Evolutionary conservation across 352 stramenopile genomes (phyloP).

Genomic region (Phytophthora idaei): DNA sequence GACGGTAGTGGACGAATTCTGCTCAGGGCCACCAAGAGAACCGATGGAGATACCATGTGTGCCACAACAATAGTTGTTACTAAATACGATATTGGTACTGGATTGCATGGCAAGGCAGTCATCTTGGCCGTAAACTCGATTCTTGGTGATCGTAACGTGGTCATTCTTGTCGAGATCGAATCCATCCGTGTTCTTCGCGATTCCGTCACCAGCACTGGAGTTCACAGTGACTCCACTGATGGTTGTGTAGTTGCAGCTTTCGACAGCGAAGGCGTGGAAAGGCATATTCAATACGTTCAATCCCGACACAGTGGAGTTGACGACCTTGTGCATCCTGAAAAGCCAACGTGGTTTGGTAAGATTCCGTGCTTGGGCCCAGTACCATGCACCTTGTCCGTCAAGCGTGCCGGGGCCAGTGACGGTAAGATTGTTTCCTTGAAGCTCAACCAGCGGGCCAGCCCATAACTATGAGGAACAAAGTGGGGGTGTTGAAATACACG

Average conservation of each 20-base stretch:
- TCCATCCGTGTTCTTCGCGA: constrained; percentile 11
- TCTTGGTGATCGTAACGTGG: constrained; percentile 34
- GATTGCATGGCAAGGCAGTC: constrained; percentile 9
- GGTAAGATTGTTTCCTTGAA: constrained; percentile 35
- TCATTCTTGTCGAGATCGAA: constrained; percentile 36
- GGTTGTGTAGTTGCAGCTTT: constrained; percentile 24
- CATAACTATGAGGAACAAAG: constrained; percentile 15
- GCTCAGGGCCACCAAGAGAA: constrained; percentile 12
- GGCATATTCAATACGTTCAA: neutral
- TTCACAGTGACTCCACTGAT: constrained; percentile 24
- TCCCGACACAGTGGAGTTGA: neutral
- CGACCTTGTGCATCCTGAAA: neutral
- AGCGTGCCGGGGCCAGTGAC: constrained; percentile 36
- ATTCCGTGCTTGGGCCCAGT: constrained; percentile 28
- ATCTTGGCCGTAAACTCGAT: constrained; percentile 36
- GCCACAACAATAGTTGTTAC: constrained; percentile 20
- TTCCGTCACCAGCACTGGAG: constrained; percentile 19
- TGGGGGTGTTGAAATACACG: neutral
- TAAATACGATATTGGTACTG: constrained; percentile 27
- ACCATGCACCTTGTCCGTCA: constrained; percentile 40
- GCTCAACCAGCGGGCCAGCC: constrained; percentile 33
- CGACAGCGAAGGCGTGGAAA: neutral
- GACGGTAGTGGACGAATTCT: constrained; percentile 19
- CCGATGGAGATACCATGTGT: constrained; percentile 34
- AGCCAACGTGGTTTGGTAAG: neutral